Evolutionary conservation across 345 rosid genomes (phyloP).

Genomic region (Sonneratia caseolaris): DNA sequence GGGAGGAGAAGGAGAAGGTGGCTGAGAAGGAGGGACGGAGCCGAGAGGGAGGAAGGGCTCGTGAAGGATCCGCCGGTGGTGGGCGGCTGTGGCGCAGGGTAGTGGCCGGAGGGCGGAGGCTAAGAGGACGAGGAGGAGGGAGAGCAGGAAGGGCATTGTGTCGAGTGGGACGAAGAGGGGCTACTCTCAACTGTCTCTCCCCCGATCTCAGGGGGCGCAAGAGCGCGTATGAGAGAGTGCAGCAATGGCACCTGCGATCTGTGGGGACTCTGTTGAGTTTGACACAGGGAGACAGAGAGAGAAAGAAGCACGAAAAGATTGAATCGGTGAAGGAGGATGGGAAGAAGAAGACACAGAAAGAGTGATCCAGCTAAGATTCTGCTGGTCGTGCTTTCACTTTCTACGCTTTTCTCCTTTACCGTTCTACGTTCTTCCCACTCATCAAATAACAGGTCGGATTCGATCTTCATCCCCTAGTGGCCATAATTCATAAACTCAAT

Average conservation of each 20-base stretch:
- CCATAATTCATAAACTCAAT: too few relatives aligned
- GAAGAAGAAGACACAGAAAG: constrained; percentile 4
- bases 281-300: background rate
- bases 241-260: constrained; percentile 8
- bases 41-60: constrained; percentile 49
- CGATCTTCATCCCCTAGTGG: too few relatives aligned
- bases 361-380: constrained; percentile 82
- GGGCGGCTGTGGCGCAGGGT: constrained; percentile 15
- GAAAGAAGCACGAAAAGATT: background rate
- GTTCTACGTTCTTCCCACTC: background rate
- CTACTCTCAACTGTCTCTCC: background rate
- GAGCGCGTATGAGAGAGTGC: constrained; percentile 1
- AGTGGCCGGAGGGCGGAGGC: constrained; percentile 2
- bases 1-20: constrained; percentile 18
- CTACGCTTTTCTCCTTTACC: background rate
- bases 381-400: constrained; percentile 21
- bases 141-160: constrained; percentile 12
- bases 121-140: constrained; percentile 21
- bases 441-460: too few relatives aligned
- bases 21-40: constrained; percentile 28
- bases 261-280: background rate
- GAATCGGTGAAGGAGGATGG: background rate
- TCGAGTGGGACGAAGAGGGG: background rate
- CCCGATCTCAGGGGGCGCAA: constrained; percentile 6
- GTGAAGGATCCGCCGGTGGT: constrained; percentile 67